A percentile compares a stretch with the other conserved stretches of the same genome.
Evolutionary conservation across 179 eudicot species (phyloP).

Genomic region (Patellifolia procumbens): DNA sequence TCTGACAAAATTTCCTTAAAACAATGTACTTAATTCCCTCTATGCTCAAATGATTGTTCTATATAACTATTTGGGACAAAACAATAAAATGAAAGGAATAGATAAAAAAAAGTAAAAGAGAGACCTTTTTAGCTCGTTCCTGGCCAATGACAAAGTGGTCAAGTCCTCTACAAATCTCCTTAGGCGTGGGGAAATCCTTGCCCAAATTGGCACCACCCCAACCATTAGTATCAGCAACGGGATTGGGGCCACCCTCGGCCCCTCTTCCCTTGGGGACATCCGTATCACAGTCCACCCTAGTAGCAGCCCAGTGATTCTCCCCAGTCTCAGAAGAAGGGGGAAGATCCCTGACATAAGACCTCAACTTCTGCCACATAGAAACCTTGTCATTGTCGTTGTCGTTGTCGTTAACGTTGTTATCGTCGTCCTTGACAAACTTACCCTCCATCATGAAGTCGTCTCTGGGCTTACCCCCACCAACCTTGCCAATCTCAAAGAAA

Average conservation of each 20-base stretch:
- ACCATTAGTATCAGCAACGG: slow-evolving; percentile 41
- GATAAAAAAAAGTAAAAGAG: neutral
- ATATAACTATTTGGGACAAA: too few relatives aligned
- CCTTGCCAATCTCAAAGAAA: slow-evolving; percentile 78
- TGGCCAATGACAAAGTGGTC: slow-evolving; percentile 92
- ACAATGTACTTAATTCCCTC: too few relatives aligned
- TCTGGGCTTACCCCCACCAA: slow-evolving; percentile 32
- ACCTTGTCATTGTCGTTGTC: slow-evolving; percentile 35
- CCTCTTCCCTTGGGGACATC: slow-evolving; percentile 28
- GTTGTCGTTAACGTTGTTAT: slow-evolving; percentile 22
- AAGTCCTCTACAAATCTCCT: slow-evolving; percentile 82
- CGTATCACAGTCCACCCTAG: slow-evolving; percentile 31
- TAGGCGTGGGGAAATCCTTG: slow-evolving; percentile 82
- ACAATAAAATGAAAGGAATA: too few relatives aligned
- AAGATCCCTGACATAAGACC: slow-evolving; percentile 45
- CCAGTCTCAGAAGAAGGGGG: slow-evolving; percentile 27
- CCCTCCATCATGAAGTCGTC: slow-evolving; percentile 40
- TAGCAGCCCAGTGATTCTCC: slow-evolving; percentile 45
- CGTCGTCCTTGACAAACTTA: slow-evolving; percentile 31
- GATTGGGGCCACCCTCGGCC: slow-evolving; percentile 40
- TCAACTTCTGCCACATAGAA: slow-evolving; percentile 52
- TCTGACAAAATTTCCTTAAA: too few relatives aligned
- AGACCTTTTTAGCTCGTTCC: slow-evolving; percentile 89
- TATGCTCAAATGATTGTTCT: too few relatives aligned
- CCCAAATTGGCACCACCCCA: slow-evolving; percentile 89